Evolutionary conservation across 441 rosid genomes (phyloP).

Genomic region (Arabidopsis hybrid): DNA sequence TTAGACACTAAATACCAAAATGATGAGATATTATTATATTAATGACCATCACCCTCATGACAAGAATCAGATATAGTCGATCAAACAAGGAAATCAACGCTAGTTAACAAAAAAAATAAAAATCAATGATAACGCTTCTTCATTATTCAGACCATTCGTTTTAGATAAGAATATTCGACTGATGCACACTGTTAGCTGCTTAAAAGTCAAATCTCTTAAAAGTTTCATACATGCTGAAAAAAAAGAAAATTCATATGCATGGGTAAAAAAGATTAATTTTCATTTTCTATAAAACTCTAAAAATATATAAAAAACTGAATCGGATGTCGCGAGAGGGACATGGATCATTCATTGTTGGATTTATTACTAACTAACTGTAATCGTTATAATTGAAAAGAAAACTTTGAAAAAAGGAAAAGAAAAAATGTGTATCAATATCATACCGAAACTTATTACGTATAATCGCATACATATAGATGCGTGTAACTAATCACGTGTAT

Average conservation of each 20-base stretch:
- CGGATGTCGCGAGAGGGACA: neutral
- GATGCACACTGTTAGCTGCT: neutral
- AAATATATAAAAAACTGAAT: neutral
- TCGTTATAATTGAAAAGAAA: neutral
- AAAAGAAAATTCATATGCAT: neutral
- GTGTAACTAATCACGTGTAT: conserved; percentile 42
- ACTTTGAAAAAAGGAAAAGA: neutral
- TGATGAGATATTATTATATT: conserved; percentile 1
- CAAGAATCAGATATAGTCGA: conserved; percentile 14
- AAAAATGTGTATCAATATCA: neutral
- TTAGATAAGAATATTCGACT: conserved; percentile 13
- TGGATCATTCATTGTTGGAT: neutral
- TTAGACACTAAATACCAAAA: conserved; percentile 4
- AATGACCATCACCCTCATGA: neutral
- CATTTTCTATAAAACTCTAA: neutral
- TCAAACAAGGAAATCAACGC: conserved; percentile 15
- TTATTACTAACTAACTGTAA: neutral
- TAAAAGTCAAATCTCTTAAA: too few relatives aligned
- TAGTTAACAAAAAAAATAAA: neutral
- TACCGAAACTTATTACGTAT: conserved; percentile 23
- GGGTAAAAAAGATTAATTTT: too few relatives aligned
- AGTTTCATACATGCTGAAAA: neutral
- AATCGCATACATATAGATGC: conserved; percentile 27
- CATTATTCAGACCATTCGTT: conserved; percentile 30
- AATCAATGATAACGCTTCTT: conserved; percentile 2